These are phyloP conservation scores for Yamadazyma sp. DNA, from an alignment of 805 yeast species.

Conservation along the genomic window DNA sequence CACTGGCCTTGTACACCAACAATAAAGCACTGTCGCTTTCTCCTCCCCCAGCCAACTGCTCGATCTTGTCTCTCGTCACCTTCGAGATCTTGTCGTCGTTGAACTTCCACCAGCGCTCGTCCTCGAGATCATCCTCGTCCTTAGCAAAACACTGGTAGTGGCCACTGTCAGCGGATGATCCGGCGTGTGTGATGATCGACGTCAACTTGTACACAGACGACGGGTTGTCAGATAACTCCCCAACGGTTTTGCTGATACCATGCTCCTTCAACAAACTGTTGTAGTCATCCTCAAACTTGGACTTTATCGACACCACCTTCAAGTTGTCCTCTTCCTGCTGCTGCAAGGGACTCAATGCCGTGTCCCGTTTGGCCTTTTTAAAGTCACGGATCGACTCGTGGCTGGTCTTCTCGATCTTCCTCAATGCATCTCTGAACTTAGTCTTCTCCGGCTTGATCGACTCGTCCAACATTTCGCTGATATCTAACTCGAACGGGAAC, in stretches of 20 bases:
- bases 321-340: constrained; percentile 54
- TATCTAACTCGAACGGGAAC: constrained; percentile 91
- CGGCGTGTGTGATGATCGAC: constrained; percentile 89
- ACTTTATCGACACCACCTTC: constrained; percentile 46
- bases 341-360: constrained; percentile 47
- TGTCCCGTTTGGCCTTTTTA: constrained; percentile 51
- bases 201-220: constrained; percentile 81
- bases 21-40: constrained; percentile 95
- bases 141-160: constrained; percentile 91
- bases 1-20: constrained; percentile 80
- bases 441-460: constrained; percentile 65
- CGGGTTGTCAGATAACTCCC: constrained; percentile 68
- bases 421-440: constrained; percentile 71
- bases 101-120: constrained; percentile 88
- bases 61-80: constrained; percentile 81
- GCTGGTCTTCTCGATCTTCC: constrained; percentile 72
- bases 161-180: constrained; percentile 95
- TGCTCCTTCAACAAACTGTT: constrained; percentile 41
- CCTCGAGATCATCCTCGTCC: constrained; percentile 62
- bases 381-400: constrained; percentile 71
- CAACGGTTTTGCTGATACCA: constrained; percentile 19
- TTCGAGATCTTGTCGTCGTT: constrained; percentile 86
- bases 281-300: constrained; percentile 53
- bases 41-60: constrained; percentile 92
- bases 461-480: constrained; percentile 83